phyloP scores from a whole-genome alignment of 805 yeast species.

The Ogataea dorogensis region DNA sequence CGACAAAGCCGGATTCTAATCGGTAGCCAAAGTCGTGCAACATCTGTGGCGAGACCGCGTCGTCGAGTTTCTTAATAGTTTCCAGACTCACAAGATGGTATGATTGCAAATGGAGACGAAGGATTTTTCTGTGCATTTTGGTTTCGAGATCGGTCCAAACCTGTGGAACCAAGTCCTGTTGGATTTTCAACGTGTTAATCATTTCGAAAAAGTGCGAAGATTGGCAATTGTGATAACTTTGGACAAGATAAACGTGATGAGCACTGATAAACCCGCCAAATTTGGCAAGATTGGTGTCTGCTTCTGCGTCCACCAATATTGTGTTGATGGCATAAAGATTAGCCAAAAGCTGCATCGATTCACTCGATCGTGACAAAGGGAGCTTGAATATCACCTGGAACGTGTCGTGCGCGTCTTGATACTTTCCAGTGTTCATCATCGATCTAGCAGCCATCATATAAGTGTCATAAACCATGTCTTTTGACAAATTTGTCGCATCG shows the following conservation, averaged over 20 bases:
- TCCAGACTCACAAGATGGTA: slow-evolving; percentile 2
- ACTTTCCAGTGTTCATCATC: slow-evolving; percentile 16
- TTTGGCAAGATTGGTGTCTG: slow-evolving; percentile 16
- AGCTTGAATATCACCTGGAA: slow-evolving; percentile 22
- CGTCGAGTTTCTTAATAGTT: slow-evolving; percentile 3
- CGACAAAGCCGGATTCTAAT: slow-evolving; percentile 5
- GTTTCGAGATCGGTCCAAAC: slow-evolving; percentile 13
- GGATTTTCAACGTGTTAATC: slow-evolving; percentile 6
- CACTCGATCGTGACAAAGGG: slow-evolving; percentile 7
- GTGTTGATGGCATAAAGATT: slow-evolving; percentile 20
- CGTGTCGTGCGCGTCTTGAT: slow-evolving; percentile 19
- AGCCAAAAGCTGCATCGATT: slow-evolving; percentile 9
- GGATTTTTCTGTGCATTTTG: slow-evolving; percentile 11
- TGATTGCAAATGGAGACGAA: slow-evolving; percentile 3
- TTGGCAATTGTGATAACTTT: slow-evolving; percentile 16
- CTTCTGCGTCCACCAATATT: slow-evolving; percentile 8
- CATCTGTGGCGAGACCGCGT: slow-evolving; percentile 9
- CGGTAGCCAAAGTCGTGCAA: slow-evolving; percentile 12
- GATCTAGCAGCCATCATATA: slow-evolving; percentile 21
- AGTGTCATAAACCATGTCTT: slow-evolving; percentile 15
- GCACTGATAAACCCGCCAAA: slow-evolving; percentile 11
- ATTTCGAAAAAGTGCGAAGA: slow-evolving; percentile 11
- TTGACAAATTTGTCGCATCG: slow-evolving; percentile 14
- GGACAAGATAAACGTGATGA: slow-evolving; percentile 13
- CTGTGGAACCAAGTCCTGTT: slow-evolving; percentile 1